Base-by-base conservation (phyloP, 78 protist genomes). In the Anaeramoeba ignava region DNA sequence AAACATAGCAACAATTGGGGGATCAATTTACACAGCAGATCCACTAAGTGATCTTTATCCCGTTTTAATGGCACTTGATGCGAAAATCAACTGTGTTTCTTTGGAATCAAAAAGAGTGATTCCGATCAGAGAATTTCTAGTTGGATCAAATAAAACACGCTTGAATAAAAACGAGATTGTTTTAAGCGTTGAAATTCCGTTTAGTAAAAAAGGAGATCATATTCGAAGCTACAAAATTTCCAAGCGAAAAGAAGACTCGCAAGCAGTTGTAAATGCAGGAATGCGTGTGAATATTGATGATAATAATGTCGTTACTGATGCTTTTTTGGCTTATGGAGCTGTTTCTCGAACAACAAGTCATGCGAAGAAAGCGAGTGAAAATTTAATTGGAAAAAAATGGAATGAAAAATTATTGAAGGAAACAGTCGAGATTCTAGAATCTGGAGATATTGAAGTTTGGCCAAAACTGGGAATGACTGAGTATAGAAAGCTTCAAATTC, bases 21-120 rank as follows among this genome's bases (percentile, higher is more conserved):
- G 73, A 54, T 54, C 73, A 54, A 27, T 54, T 27, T 54, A 54
- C 73, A 54, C 73, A 54, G 73, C 73, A 27, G 17, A 54, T 54
- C 73, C 73, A 54, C 17, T 54, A 54, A 54, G 73, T 54, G 73
- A 54, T 54, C 73, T 54, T 54, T 54, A 54, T 17, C 73, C 73
- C 8, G 17, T 54, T 54, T 17, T 54, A 17, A 54, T 54, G 73
- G 8, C 73, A 27, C 36, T 54, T 54, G 73, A 54, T 54, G 73
- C 73, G 36, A 54, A 27, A 54, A 17, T 17, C 8, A 54, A 54
- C 73, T 27, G 8, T 17, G 73, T 27, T 27, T 54, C 73, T 27
- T 8, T 54, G 8, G 17, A 54, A 8, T 8, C 36, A 54, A 27
- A 8, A 54, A 54, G 73, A 17, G 17, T 8, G 17, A 17, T 54